A percentile compares a stretch with the other conserved stretches of the same genome.
These are phyloP conservation scores for Fusarium bulbicola DNA, from an alignment of 2,329 filamentous ascomycete genomes.

Conservation along the genomic window DNA sequence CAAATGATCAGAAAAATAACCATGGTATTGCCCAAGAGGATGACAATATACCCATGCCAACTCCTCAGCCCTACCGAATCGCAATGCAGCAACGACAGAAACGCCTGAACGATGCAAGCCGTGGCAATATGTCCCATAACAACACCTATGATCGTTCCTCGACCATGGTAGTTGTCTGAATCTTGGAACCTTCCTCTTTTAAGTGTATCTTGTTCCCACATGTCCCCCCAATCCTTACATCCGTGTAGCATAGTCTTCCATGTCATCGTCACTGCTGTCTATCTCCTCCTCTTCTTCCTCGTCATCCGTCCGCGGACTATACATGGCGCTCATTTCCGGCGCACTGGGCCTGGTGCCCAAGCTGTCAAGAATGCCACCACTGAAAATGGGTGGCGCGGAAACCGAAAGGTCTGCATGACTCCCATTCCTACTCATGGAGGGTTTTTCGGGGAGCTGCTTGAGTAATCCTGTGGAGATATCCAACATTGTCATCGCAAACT, in stretches of 20 bases:
- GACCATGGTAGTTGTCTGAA: background rate
- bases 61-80: conserved; percentile 41
- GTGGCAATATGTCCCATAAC: conserved; percentile 23
- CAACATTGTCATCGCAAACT: conserved; percentile 81
- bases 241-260: conserved; percentile 56
- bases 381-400: conserved; percentile 46
- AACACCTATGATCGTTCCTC: background rate
- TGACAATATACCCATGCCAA: conserved; percentile 37
- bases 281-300: conserved; percentile 51
- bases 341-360: conserved; percentile 56
- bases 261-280: conserved; percentile 65
- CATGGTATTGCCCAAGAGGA: conserved; percentile 31
- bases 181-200: background rate
- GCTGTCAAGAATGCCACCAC: conserved; percentile 49
- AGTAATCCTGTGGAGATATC: conserved; percentile 76
- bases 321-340: conserved; percentile 59
- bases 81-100: conserved; percentile 41
- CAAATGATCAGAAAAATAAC: conserved; percentile 24
- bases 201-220: background rate
- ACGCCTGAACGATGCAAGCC: conserved; percentile 43
- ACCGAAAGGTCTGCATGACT: conserved; percentile 59
- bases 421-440: conserved; percentile 66
- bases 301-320: conserved; percentile 61
- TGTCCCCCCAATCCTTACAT: conserved; percentile 11
- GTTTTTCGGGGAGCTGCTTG: conserved; percentile 76